These are phyloP conservation scores for Collybia mongolica DNA, from an alignment of 768 basidiomycete genomes.

Conservation along the genomic window DNA sequence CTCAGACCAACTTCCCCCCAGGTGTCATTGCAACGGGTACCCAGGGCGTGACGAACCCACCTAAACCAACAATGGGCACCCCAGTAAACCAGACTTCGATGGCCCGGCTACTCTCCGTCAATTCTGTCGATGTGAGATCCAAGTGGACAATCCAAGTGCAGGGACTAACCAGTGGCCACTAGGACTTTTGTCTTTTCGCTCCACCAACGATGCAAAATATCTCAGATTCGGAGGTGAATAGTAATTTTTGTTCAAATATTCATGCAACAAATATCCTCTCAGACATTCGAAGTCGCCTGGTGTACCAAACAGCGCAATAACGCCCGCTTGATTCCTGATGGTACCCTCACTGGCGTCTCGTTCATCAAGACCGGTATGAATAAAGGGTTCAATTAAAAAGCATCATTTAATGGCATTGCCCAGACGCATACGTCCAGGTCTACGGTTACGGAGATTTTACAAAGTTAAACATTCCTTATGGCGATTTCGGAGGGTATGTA, in stretches of 20 bases:
- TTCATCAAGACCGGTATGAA: conserved; percentile 37
- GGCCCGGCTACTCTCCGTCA: conserved; percentile 35
- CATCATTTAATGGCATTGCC: not conserved
- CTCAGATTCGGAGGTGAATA: conserved; percentile 35
- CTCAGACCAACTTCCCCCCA: conserved; percentile 20
- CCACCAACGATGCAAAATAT: conserved; percentile 32
- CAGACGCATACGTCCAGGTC: conserved; percentile 41
- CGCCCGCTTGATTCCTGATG: conserved; percentile 44
- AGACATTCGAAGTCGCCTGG: conserved; percentile 46
- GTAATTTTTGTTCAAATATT: not conserved
- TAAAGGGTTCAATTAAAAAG: not conserved
- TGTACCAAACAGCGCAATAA: conserved; percentile 43
- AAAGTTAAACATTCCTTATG: conserved; percentile 34
- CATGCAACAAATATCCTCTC: conserved; percentile 1
- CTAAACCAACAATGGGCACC: conserved; percentile 35
- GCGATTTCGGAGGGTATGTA: conserved; percentile 38
- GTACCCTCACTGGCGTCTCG: conserved; percentile 37
- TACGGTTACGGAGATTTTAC: conserved; percentile 44
- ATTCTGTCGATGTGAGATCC: conserved; percentile 35
- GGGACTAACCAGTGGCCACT: not conserved
- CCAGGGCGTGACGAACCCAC: conserved; percentile 38
- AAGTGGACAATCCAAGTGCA: not conserved
- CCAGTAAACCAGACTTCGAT: conserved; percentile 40
- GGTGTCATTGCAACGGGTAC: conserved; percentile 44
- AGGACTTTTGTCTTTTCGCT: conserved; percentile 45